phyloP scores from a whole-genome alignment of 148 eudicot species.

The Arctostaphylos glauca region DNA sequence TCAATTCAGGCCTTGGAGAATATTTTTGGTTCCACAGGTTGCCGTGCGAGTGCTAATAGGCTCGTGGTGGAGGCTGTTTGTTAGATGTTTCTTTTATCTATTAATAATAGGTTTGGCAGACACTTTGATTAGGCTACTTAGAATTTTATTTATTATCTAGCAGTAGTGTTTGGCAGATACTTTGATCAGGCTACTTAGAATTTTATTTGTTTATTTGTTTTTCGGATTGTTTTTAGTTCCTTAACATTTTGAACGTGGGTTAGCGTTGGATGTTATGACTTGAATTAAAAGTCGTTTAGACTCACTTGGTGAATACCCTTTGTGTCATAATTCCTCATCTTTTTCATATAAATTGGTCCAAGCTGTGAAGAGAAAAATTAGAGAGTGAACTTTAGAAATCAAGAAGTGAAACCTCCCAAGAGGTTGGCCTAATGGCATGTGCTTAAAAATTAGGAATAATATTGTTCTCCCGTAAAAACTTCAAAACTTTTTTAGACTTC shows the following conservation, averaged over 20 bases:
- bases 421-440: too few species aligned
- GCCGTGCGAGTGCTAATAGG: slow-evolving; percentile 26
- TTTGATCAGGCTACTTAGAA: neutral
- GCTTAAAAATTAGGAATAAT: too few species aligned
- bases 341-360: too few species aligned
- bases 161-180: neutral
- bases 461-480: too few species aligned
- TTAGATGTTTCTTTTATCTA: slow-evolving; percentile 4
- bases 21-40: slow-evolving; percentile 34
- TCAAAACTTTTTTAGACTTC: too few species aligned
- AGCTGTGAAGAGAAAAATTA: too few species aligned
- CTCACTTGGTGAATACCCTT: too few species aligned
- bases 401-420: too few species aligned
- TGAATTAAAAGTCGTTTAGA: too few species aligned
- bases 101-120: neutral
- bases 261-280: too few species aligned
- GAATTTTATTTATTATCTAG: neutral
- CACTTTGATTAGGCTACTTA: neutral
- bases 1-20: slow-evolving; percentile 31
- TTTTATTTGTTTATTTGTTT: neutral
- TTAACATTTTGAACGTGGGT: neutral
- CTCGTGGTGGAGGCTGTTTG: slow-evolving; percentile 50
- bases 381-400: too few species aligned
- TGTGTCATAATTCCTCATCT: too few species aligned
- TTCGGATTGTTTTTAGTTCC: neutral